These are phyloP conservation scores for Moringa oleifera DNA, from an alignment of 345 rosid genomes.

Conservation along the genomic window DNA sequence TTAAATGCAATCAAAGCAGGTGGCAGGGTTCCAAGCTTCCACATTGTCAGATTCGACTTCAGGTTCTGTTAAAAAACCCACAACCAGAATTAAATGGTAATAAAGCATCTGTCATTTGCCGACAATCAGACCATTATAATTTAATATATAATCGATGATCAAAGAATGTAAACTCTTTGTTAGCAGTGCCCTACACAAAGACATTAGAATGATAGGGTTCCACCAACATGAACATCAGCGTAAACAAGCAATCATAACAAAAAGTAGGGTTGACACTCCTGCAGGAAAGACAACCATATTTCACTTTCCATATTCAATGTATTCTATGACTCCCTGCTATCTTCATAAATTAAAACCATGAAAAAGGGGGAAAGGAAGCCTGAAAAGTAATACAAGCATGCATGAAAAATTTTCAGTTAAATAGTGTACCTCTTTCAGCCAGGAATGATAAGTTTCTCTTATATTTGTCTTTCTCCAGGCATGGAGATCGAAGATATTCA, in stretches of 20 bases:
- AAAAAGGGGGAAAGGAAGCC: background rate
- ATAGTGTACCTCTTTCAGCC: constrained; percentile 82
- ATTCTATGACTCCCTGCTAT: constrained; percentile 4
- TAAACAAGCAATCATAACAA: too few species aligned
- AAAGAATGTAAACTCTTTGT: background rate
- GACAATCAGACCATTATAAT: constrained; percentile 9
- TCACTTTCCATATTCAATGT: background rate
- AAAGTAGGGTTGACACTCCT: background rate
- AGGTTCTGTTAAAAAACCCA: constrained; percentile 55
- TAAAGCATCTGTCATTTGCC: background rate
- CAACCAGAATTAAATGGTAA: constrained; percentile 15
- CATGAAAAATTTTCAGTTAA: background rate
- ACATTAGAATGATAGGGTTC: too few species aligned
- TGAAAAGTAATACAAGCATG: background rate
- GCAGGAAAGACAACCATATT: background rate
- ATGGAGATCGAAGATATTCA: constrained; percentile 90
- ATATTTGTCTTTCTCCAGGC: constrained; percentile 88
- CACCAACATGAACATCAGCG: background rate
- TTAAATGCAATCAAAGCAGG: constrained; percentile 97
- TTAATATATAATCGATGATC: background rate
- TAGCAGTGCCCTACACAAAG: too few species aligned
- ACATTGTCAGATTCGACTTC: constrained; percentile 82
- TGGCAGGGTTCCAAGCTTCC: constrained; percentile 98
- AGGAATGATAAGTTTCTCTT: constrained; percentile 87
- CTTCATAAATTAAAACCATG: constrained; percentile 11